Conservation (phyloP, 441 rosid species). For the Arabidopsis lyrata region DNA sequence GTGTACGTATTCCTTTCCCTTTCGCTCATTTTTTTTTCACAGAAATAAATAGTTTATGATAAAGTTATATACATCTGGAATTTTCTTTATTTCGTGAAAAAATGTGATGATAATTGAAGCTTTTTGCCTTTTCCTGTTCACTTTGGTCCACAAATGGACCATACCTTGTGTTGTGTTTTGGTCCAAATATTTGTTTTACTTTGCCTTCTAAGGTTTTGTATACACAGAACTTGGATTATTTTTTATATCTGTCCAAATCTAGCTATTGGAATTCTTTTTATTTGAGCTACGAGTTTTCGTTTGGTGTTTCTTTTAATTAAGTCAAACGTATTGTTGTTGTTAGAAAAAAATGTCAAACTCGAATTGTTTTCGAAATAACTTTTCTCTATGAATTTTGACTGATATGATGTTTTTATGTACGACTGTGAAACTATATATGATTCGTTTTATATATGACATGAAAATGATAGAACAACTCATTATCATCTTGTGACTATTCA, state of each 20-base stretch:
- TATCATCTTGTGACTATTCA: slow-evolving; percentile 9
- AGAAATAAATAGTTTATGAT: not conserved
- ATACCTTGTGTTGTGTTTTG: slow-evolving; percentile 15
- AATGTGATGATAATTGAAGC: slow-evolving; percentile 31
- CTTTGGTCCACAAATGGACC: slow-evolving; percentile 18
- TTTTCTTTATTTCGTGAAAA: slow-evolving; percentile 22
- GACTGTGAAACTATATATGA: not conserved
- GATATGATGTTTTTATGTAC: not conserved
- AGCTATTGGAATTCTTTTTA: not conserved
- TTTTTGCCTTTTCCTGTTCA: slow-evolving; percentile 26
- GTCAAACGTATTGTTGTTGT: not conserved
- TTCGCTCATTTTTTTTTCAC: not conserved
- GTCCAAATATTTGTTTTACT: not conserved
- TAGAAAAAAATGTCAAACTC: not conserved
- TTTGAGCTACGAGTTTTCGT: not conserved
- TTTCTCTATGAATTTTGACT: not conserved
- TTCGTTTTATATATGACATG: not conserved
- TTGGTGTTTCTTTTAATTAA: not conserved
- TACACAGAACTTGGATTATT: not conserved
- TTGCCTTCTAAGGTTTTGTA: not conserved
- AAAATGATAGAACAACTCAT: slow-evolving; percentile 5
- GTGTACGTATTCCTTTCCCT: slow-evolving; percentile 55
- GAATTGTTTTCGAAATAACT: not conserved
- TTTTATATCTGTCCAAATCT: not conserved
- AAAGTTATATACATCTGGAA: not conserved